Evolutionary conservation across 345 rosid genomes (phyloP).

Genomic region (Gossypium australe): DNA sequence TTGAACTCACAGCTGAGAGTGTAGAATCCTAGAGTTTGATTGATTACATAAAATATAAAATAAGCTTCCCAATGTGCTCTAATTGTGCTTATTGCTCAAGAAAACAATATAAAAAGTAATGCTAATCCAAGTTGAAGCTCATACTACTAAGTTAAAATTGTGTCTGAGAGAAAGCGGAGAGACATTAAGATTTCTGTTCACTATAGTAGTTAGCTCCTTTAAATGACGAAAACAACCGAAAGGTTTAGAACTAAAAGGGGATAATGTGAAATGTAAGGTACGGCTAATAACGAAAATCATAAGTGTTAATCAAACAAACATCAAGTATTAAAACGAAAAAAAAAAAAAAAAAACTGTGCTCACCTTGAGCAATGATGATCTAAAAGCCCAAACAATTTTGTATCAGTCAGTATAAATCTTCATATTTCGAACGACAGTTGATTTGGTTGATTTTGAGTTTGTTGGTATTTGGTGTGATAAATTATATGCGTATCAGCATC

Average conservation of each 20-base stretch:
- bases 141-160: background rate
- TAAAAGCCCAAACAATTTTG: background rate
- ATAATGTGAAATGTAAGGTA: constrained; percentile 3
- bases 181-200: background rate
- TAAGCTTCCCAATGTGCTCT: background rate
- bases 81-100: background rate
- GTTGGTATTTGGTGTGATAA: background rate
- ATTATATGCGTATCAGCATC: background rate
- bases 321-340: background rate
- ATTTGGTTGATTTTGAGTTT: background rate
- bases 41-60: background rate
- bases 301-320: background rate
- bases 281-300: background rate
- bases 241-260: background rate
- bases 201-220: background rate
- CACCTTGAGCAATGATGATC: constrained; percentile 2
- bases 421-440: background rate
- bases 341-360: background rate
- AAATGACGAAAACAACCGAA: background rate
- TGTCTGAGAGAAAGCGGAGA: background rate
- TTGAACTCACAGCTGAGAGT: background rate
- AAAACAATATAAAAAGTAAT: no score
- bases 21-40: background rate
- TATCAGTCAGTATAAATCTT: background rate
- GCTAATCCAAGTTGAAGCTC: no score